phyloP scores from a whole-genome alignment of 495 filamentous ascomycete species.

The Xylaria bambusicola region DNA sequence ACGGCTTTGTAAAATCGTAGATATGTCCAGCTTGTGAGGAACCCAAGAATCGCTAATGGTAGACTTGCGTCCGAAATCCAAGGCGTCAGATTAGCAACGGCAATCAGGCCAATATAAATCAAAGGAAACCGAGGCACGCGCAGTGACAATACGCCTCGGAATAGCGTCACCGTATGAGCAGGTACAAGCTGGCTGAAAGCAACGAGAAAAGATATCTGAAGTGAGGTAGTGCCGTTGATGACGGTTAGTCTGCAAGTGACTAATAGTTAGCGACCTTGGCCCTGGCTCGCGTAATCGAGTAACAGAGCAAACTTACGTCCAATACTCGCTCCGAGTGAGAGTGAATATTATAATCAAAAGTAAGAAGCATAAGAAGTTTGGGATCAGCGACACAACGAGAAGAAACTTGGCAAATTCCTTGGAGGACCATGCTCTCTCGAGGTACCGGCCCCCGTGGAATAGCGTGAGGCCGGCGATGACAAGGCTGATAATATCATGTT shows the following conservation, averaged over 20 bases:
- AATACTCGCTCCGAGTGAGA: conserved; percentile 63
- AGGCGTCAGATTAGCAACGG: conserved; percentile 73
- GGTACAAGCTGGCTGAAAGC: conserved; percentile 98
- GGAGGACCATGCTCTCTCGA: conserved; percentile 96
- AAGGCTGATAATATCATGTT: conserved; percentile 90
- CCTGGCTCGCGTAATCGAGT: not conserved
- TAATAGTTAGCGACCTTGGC: conserved; percentile 22
- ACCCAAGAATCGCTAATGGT: conserved; percentile 76
- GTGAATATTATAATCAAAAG: conserved; percentile 73
- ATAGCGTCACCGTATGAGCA: conserved; percentile 94
- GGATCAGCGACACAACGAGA: conserved; percentile 71
- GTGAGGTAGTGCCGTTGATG: conserved; percentile 82
- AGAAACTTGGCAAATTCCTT: conserved; percentile 91
- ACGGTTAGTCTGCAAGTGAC: conserved; percentile 61
- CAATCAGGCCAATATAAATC: conserved; percentile 76
- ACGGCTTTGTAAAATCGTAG: conserved; percentile 87
- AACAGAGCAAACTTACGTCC: conserved; percentile 60
- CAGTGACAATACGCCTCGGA: conserved; percentile 82
- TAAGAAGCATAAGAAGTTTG: conserved; percentile 73
- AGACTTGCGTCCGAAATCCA: conserved; percentile 84
- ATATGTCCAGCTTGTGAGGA: conserved; percentile 91
- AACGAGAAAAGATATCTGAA: conserved; percentile 93
- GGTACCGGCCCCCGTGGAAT: conserved; percentile 91
- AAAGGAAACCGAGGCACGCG: conserved; percentile 90
- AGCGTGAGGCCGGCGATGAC: conserved; percentile 76